Conservation (phyloP, 1,284 basidiomycete species). For the Porodaedalea pini region DNA sequence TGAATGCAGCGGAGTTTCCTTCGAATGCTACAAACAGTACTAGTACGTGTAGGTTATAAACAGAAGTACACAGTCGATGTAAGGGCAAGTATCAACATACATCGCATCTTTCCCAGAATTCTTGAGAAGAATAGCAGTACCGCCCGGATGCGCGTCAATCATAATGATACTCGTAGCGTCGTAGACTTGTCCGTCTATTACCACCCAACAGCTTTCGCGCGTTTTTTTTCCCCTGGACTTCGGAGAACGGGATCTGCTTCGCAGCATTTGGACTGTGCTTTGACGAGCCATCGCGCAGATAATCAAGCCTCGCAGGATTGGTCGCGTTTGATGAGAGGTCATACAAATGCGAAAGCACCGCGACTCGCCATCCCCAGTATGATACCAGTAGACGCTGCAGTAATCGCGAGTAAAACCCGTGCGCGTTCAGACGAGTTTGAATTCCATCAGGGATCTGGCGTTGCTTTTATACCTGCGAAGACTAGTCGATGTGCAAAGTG, state of each 20-base stretch:
- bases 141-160: slow-evolving; percentile 47
- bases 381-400: neutral
- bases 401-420: neutral
- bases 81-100: slow-evolving; percentile 33
- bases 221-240: slow-evolving; percentile 51
- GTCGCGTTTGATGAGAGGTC: neutral
- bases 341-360: neutral
- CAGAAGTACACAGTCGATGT: slow-evolving; percentile 40
- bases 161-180: slow-evolving; percentile 47
- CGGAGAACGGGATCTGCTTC: slow-evolving; percentile 38
- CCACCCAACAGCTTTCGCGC: slow-evolving; percentile 48
- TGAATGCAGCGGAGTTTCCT: slow-evolving; percentile 44
- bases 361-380: slow-evolving; percentile 10
- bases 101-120: slow-evolving; percentile 55
- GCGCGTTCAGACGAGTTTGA: neutral
- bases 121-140: slow-evolving; percentile 44
- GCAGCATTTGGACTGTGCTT: slow-evolving; percentile 6
- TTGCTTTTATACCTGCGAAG: neutral
- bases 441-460: neutral
- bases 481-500: neutral
- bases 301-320: slow-evolving; percentile 1
- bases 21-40: slow-evolving; percentile 31
- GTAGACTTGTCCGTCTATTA: slow-evolving; percentile 41
- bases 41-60: neutral
- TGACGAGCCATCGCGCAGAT: neutral